These are phyloP conservation scores for Dacryopinax primogenitus DNA, from an alignment of 768 basidiomycete species.

Conservation along the genomic window DNA sequence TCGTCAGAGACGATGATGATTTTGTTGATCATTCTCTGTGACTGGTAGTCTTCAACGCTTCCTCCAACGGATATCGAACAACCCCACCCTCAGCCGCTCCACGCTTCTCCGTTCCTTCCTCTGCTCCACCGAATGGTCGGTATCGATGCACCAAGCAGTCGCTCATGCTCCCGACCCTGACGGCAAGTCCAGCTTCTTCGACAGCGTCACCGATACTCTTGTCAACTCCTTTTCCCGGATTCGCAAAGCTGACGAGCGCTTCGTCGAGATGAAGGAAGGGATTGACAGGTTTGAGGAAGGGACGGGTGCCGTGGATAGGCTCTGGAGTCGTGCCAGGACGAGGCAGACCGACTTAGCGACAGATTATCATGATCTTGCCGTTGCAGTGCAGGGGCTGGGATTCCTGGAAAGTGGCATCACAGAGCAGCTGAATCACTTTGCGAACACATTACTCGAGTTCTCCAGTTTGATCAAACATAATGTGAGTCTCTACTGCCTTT, in stretches of 20 bases:
- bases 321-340: conserved; percentile 63
- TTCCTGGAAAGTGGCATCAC: conserved; percentile 98
- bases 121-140: conserved; percentile 98
- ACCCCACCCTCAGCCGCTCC: conserved; percentile 86
- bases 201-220: conserved; percentile 90
- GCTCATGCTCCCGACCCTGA: conserved; percentile 86
- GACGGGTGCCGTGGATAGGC: conserved; percentile 62
- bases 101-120: conserved; percentile 88
- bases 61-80: conserved; percentile 76
- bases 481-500: conserved; percentile 33
- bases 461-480: conserved; percentile 77
- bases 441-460: conserved; percentile 89
- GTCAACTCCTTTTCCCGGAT: conserved; percentile 92
- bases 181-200: conserved; percentile 65
- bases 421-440: conserved; percentile 92
- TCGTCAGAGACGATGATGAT: background rate
- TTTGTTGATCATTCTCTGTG: conserved; percentile 11
- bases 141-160: conserved; percentile 91
- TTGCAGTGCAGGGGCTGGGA: conserved; percentile 90
- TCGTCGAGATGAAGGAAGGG: conserved; percentile 77
- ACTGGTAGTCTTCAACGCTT: conserved; percentile 72
- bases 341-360: conserved; percentile 85
- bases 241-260: conserved; percentile 93
- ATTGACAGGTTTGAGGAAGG: conserved; percentile 97
- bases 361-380: conserved; percentile 95